A percentile compares a stretch with the other conserved stretches of the same genome.
Evolutionary conservation across 306 rosid species (phyloP).

Genomic region (Corylus avellana): DNA sequence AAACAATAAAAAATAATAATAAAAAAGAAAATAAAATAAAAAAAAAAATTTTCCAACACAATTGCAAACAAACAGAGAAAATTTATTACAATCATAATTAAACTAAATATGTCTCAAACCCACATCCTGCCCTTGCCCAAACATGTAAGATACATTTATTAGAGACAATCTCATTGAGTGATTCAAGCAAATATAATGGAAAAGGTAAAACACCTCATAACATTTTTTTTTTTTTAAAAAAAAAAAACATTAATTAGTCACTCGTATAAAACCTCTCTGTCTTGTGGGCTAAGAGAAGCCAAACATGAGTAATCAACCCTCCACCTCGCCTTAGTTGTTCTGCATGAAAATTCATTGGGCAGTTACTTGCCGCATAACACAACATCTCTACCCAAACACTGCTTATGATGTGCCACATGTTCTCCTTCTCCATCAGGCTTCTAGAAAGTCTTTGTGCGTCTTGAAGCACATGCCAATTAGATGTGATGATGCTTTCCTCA

Average conservation of each 20-base stretch:
- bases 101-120: neutral
- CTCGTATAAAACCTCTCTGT: slow-evolving; percentile 57
- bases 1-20: no score
- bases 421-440: slow-evolving; percentile 36
- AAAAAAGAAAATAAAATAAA: no score
- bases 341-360: slow-evolving; percentile 53
- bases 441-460: slow-evolving; percentile 52
- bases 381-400: slow-evolving; percentile 74
- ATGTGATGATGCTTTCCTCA: slow-evolving; percentile 54
- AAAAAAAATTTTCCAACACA: no score
- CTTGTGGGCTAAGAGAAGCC: slow-evolving; percentile 63
- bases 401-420: slow-evolving; percentile 52
- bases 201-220: neutral
- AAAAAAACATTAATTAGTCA: slow-evolving; percentile 19
- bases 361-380: slow-evolving; percentile 69
- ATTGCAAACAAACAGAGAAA: neutral
- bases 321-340: slow-evolving; percentile 72
- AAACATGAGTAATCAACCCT: slow-evolving; percentile 68
- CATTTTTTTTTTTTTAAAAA: neutral
- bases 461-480: slow-evolving; percentile 45
- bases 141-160: neutral
- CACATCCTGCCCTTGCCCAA: neutral
- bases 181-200: neutral
- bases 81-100: neutral
- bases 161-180: neutral